Conservation (phyloP, 371 early-diverging fungal species). For the Mucor plumbeus region DNA sequence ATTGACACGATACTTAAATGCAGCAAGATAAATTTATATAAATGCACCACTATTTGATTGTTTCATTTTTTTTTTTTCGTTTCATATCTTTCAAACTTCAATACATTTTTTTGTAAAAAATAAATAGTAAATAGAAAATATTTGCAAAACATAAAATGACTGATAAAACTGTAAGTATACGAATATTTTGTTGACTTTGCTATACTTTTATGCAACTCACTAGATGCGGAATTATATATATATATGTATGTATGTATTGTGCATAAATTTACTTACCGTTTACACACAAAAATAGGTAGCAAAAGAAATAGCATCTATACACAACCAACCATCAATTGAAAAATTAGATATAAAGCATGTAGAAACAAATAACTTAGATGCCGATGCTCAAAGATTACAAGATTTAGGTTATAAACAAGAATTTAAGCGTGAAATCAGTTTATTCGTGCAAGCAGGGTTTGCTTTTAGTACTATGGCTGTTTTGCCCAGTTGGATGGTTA, state of each 20-base stretch:
- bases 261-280: background rate
- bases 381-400: constrained; percentile 40
- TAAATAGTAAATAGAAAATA: background rate
- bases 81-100: background rate
- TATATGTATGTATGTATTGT: background rate
- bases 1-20: background rate
- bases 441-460: constrained; percentile 40
- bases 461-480: constrained; percentile 45
- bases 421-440: constrained; percentile 44
- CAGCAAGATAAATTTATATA: background rate
- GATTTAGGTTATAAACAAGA: constrained; percentile 51
- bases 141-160: background rate
- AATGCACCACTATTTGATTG: background rate
- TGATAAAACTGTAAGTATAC: background rate
- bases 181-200: background rate
- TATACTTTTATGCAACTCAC: no score
- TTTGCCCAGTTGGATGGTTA: constrained; percentile 41
- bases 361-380: constrained; percentile 28
- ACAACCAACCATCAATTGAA: background rate
- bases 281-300: background rate
- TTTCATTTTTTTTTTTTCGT: background rate
- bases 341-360: constrained; percentile 15
- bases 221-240: background rate
- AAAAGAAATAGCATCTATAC: background rate
- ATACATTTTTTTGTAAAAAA: background rate